phyloP scores from a whole-genome alignment of 441 rosid species.

The Dalechampia spathulata region DNA sequence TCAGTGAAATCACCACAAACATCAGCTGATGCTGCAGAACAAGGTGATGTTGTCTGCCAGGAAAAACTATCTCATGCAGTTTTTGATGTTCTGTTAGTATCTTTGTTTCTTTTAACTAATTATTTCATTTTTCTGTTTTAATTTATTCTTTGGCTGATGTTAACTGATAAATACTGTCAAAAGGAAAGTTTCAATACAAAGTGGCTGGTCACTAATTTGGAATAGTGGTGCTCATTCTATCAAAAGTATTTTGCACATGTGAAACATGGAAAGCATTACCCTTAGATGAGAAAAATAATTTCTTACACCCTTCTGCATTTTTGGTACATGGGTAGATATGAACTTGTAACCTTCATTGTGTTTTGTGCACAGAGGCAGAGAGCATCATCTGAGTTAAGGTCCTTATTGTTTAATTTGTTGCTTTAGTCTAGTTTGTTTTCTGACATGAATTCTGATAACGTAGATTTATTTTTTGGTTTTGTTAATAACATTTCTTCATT shows the following conservation, averaged over 20 bases:
- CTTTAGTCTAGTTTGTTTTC: not conserved
- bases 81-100: conserved; percentile 46
- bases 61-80: conserved; percentile 47
- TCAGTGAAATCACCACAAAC: conserved; percentile 57
- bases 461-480: not conserved
- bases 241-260: not conserved
- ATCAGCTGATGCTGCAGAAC: conserved; percentile 73
- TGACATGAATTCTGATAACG: not conserved
- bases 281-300: no score
- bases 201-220: not conserved
- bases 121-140: not conserved
- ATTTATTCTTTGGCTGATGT: not conserved
- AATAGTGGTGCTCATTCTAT: no score
- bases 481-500: not conserved
- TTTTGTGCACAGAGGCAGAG: no score
- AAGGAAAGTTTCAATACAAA: not conserved
- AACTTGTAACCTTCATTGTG: no score
- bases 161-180: not conserved
- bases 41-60: conserved; percentile 77
- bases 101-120: conserved; percentile 28
- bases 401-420: not conserved
- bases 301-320: no score
- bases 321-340: no score
- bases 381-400: not conserved
- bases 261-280: conserved; percentile 3